These are phyloP conservation scores for Pseudocercospora musae DNA, from an alignment of 2,329 filamentous ascomycete species.

Conservation along the genomic window DNA sequence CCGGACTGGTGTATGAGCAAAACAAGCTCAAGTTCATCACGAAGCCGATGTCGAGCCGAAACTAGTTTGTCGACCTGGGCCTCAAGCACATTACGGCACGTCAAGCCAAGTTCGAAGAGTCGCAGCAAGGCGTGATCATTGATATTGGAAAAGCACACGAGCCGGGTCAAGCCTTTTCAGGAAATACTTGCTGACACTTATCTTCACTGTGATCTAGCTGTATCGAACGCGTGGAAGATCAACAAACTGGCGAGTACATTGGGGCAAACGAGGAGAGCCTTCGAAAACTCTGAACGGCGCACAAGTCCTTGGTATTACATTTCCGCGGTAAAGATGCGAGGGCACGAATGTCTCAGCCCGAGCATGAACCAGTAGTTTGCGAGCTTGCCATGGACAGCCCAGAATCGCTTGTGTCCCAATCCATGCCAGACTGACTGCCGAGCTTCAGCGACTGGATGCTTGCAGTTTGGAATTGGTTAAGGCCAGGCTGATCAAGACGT, in stretches of 20 bases:
- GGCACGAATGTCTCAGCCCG: no score
- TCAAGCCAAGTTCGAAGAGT: neutral
- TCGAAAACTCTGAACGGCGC: neutral
- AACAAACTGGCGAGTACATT: neutral
- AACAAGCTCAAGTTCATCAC: neutral
- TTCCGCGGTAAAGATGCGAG: neutral
- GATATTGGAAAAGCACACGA: neutral
- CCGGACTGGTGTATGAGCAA: neutral
- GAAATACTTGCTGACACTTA: neutral
- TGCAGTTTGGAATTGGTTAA: neutral
- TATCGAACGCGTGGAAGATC: neutral
- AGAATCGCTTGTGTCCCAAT: neutral
- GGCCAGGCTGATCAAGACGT: neutral
- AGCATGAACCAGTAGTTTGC: neutral
- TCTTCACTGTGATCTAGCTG: neutral
- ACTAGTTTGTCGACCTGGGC: no score
- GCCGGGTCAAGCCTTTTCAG: neutral
- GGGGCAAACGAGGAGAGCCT: neutral
- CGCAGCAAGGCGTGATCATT: neutral
- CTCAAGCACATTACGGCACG: neutral
- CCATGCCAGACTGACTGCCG: neutral
- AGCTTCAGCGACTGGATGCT: neutral
- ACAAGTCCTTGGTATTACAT: neutral
- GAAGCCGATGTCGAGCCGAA: no score
- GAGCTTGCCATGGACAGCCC: neutral